These are phyloP conservation scores for Cystobasidiopsis lactophilus DNA, from an alignment of 768 basidiomycete genomes.

Conservation along the genomic window DNA sequence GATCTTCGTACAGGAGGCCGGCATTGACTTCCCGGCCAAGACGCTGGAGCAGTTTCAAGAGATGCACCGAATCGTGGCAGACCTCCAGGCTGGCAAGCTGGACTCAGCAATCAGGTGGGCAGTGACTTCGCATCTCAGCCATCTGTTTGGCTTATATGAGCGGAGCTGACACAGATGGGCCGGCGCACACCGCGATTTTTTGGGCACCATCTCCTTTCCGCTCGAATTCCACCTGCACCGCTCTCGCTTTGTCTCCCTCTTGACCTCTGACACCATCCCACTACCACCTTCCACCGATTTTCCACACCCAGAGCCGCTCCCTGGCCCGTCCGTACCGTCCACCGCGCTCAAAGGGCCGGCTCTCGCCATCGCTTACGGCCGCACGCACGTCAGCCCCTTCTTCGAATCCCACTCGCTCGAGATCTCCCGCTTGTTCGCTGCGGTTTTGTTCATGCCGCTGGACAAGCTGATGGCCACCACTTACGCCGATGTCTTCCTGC, in stretches of 20 bases:
- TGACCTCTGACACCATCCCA: constrained; percentile 23
- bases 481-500: constrained; percentile 39
- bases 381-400: constrained; percentile 40
- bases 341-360: background rate
- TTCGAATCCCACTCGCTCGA: constrained; percentile 37
- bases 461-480: constrained; percentile 43
- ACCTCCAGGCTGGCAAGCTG: constrained; percentile 18
- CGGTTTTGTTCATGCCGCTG: constrained; percentile 45
- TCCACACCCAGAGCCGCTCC: background rate
- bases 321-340: background rate
- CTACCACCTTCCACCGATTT: background rate
- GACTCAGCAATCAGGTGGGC: constrained; percentile 57
- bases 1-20: constrained; percentile 37
- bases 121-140: too few relatives aligned
- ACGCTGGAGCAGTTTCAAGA: constrained; percentile 40
- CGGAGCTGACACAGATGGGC: constrained; percentile 65
- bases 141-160: too few relatives aligned
- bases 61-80: constrained; percentile 13
- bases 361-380: constrained; percentile 51
- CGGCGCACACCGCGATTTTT: constrained; percentile 31
- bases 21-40: constrained; percentile 34
- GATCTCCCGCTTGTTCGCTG: constrained; percentile 49
- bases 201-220: constrained; percentile 40
- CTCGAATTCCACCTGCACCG: constrained; percentile 79
- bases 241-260: constrained; percentile 63